These are phyloP conservation scores for Mallotus repandus DNA, from an alignment of 441 rosid genomes.

Conservation along the genomic window DNA sequence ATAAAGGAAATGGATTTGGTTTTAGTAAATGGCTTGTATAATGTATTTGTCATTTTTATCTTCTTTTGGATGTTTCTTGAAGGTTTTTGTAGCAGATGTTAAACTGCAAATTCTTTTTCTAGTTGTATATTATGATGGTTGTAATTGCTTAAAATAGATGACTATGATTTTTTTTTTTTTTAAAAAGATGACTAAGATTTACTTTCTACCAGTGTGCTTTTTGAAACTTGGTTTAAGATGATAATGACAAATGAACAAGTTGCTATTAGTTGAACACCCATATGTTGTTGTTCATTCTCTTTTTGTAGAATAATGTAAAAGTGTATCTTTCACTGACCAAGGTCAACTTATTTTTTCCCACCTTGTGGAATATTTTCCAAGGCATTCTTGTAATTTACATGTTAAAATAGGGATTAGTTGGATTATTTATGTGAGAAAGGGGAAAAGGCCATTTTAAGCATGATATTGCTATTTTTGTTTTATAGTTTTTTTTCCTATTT, in stretches of 20 bases:
- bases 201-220: background rate
- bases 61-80: background rate
- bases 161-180: background rate
- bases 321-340: background rate
- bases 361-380: no score
- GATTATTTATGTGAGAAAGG: no score
- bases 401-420: no score
- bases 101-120: background rate
- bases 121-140: background rate
- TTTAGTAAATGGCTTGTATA: background rate
- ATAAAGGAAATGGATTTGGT: no score
- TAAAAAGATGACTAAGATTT: background rate
- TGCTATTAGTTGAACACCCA: background rate
- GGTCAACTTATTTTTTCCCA: no score
- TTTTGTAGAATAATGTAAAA: background rate
- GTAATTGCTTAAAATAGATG: background rate
- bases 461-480: background rate
- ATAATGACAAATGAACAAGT: background rate
- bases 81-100: slow-evolving; percentile 8
- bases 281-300: background rate
- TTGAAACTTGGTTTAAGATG: background rate
- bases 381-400: no score
- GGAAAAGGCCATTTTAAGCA: background rate
- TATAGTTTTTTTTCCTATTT: background rate
- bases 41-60: background rate